A percentile compares a stretch with the other conserved stretches of the same genome.
phyloP scores from a whole-genome alignment of 108 stramenopile genomes.

The Fragilariopsis cylindrus region DNA sequence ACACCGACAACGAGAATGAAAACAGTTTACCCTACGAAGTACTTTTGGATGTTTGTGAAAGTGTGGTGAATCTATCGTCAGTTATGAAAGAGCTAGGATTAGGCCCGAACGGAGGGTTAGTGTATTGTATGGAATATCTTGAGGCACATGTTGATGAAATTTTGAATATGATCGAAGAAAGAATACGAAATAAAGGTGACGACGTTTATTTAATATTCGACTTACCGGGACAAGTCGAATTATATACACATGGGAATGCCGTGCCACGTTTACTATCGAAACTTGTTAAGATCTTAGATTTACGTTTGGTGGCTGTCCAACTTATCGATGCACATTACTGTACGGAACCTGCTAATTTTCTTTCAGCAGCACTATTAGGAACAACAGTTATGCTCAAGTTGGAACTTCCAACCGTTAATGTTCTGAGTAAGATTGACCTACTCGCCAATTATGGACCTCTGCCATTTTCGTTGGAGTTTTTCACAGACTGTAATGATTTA shows the following conservation, averaged over 20 bases:
- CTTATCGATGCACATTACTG: constrained; percentile 96
- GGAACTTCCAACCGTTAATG: constrained; percentile 96
- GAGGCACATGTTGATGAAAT: constrained; percentile 69
- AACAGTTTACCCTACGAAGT: constrained; percentile 69
- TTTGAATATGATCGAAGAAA: constrained; percentile 45
- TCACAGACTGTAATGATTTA: constrained; percentile 79
- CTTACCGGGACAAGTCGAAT: constrained; percentile 97
- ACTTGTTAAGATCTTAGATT: constrained; percentile 74
- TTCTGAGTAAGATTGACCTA: constrained; percentile 95
- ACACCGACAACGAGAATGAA: constrained; percentile 20
- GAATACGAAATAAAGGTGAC: constrained; percentile 20
- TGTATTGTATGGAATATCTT: constrained; percentile 98
- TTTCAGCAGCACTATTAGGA: constrained; percentile 91
- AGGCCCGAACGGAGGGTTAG: constrained; percentile 95
- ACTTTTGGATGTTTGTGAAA: constrained; percentile 77
- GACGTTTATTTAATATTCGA: constrained; percentile 89
- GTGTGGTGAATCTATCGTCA: constrained; percentile 75
- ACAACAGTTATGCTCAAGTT: constrained; percentile 93
- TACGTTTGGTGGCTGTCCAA: constrained; percentile 91
- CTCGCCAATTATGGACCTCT: constrained; percentile 48
- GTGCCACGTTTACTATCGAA: constrained; percentile 65
- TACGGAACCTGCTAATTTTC: constrained; percentile 84
- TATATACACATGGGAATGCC: constrained; percentile 88
- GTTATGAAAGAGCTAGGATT: constrained; percentile 91
- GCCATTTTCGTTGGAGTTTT: constrained; percentile 78